phyloP scores from a whole-genome alignment of 2,329 filamentous ascomycete species.

The Diplodia seriata region DNA sequence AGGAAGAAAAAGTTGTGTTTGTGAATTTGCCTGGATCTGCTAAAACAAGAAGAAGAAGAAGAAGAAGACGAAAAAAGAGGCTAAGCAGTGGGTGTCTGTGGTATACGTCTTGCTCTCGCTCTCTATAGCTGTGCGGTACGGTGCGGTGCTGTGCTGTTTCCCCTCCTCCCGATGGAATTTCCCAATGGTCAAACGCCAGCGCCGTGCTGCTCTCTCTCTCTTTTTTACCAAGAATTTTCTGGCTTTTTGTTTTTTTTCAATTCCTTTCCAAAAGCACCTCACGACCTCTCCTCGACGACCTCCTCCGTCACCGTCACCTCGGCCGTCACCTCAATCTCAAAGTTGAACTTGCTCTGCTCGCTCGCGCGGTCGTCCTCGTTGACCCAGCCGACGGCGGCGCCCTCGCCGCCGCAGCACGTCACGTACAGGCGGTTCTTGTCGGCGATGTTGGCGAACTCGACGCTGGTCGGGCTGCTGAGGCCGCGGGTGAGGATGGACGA shows the following conservation, averaged over 20 bases:
- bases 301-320: constrained; percentile 22
- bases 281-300: not conserved
- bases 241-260: too few species aligned
- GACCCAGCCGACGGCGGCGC: constrained; percentile 18
- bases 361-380: constrained; percentile 22
- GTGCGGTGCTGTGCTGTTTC: not conserved
- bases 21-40: not conserved
- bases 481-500: constrained; percentile 5
- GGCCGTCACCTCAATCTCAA: constrained; percentile 13
- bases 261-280: too few species aligned
- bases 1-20: not conserved
- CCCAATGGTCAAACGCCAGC: not conserved
- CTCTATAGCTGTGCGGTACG: not conserved
- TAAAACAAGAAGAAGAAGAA: too few species aligned
- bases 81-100: not conserved
- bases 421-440: constrained; percentile 22
- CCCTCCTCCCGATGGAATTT: not conserved
- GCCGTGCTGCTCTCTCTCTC: not conserved
- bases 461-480: constrained; percentile 27
- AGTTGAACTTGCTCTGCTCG: constrained; percentile 11
- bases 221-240: too few species aligned
- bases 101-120: not conserved
- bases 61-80: too few species aligned
- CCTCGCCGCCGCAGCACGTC: constrained; percentile 28
- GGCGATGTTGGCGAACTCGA: not conserved